Evolutionary conservation across 371 early-diverging fungal genomes (phyloP), one percentile per base, ranked within the genome.

Genomic region (Phascolomyces articulosus): DNA sequence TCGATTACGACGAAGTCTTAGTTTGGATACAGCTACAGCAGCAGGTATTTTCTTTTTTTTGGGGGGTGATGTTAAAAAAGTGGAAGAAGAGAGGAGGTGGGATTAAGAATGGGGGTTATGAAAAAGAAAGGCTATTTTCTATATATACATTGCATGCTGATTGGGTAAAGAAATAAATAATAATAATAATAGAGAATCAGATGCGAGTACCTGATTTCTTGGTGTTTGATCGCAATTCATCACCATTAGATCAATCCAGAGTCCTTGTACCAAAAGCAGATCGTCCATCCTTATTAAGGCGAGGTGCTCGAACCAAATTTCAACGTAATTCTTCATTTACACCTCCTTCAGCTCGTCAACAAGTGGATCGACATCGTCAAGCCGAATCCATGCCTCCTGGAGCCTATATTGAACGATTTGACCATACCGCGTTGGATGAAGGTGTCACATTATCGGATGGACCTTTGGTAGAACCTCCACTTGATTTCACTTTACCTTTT

Each of bases 241-340:
- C 85, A 20, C 70, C 85, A 16, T 49, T 73, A 24, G 85, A 82
- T 67, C 71, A 79, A 20, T 83, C 83, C 7, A 67, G 68, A 47
- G 73, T 82, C 7, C 67, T 85, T 11, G 82, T 83, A 20, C 82
- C 80, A 2, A 76, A 74, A 66, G 75, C 74, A 28, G 74, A 83
- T 65, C 64, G 83, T 53, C 71, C 80, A 20, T 67, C 79, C n/a
- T 64, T 70, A 51, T 62, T 78, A 40, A 68, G 83, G 49, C 73
- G 85, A 69, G 77, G 82, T 1, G 85, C 85, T 26, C 74, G 85
- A 4, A 83, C 80, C 4, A 84, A 78, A 49, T 78, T 84, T 55
- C 81, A 83, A 44, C 66, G 85, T 23, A 82, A 79, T 48, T 78
- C 84, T 11, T 72, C 71, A 21, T 60, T 65, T 38, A 62, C 62